Percentiles rank a stretch among this genome's conserved stretches.
Evolutionary conservation across 805 yeast genomes (phyloP).

Genomic region (Starmerella ratchasimensis): DNA sequence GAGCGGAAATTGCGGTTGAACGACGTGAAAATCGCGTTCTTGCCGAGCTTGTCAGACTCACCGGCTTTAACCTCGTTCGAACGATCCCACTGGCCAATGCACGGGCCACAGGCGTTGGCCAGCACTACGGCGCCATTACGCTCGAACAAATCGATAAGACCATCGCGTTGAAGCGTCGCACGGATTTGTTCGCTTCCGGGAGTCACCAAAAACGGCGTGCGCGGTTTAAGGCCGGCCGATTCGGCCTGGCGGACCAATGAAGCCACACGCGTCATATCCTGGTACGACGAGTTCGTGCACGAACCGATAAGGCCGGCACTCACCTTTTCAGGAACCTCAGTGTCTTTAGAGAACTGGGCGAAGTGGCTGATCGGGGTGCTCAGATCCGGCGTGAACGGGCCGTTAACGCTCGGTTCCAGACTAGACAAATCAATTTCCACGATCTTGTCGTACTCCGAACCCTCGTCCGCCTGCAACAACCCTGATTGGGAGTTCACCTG

Average conservation of each 20-base stretch:
- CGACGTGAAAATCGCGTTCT: slow-evolving; percentile 86
- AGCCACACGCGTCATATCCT: slow-evolving; percentile 95
- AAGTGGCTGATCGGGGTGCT: slow-evolving; percentile 83
- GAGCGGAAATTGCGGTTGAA: slow-evolving; percentile 97
- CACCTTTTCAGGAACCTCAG: slow-evolving; percentile 76
- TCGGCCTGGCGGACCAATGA: slow-evolving; percentile 81
- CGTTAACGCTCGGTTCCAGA: slow-evolving; percentile 90
- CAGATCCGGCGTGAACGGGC: slow-evolving; percentile 97
- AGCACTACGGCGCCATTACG: slow-evolving; percentile 82
- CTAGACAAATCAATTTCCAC: slow-evolving; percentile 76
- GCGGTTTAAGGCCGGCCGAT: slow-evolving; percentile 73
- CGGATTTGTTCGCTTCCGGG: slow-evolving; percentile 98
- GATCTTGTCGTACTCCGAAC: slow-evolving; percentile 82
- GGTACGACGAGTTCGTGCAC: slow-evolving; percentile 95
- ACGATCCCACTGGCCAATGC: slow-evolving; percentile 99
- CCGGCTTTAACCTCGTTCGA: slow-evolving; percentile 27
- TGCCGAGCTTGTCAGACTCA: slow-evolving; percentile 32
- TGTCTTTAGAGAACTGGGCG: slow-evolving; percentile 51
- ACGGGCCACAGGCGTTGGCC: slow-evolving; percentile 98
- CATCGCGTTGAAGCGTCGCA: slow-evolving; percentile 94
- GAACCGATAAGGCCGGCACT: slow-evolving; percentile 95
- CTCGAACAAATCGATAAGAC: slow-evolving; percentile 65
- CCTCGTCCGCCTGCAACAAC: slow-evolving; percentile 70
- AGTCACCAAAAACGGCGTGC: slow-evolving; percentile 83
- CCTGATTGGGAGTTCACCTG: slow-evolving; percentile 39